A percentile compares a stretch with the other conserved stretches of the same genome.
These are phyloP conservation scores for Aspergillus latus DNA, from an alignment of 2,329 filamentous ascomycete species.

Conservation along the genomic window DNA sequence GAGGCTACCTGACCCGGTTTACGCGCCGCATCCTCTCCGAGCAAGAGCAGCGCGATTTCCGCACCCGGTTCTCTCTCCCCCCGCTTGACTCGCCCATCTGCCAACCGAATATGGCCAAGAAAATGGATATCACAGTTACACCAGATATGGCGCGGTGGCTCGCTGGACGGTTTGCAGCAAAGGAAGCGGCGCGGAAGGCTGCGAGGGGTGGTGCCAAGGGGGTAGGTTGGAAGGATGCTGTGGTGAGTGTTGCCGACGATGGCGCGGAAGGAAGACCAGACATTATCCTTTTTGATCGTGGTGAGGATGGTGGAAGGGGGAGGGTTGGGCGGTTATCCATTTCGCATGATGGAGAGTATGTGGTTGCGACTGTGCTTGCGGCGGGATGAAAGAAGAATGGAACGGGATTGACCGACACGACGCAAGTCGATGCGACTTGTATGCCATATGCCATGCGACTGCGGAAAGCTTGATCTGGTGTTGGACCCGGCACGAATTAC, in stretches of 20 bases:
- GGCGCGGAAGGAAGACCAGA: constrained; percentile 33
- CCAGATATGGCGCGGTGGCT: constrained; percentile 45
- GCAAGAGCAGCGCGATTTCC: constrained; percentile 41
- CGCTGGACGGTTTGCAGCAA: constrained; percentile 65
- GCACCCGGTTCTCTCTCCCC: constrained; percentile 30
- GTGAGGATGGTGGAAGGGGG: constrained; percentile 11
- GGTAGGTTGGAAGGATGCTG: constrained; percentile 63
- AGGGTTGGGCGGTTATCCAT: constrained; percentile 71
- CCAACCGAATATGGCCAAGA: not conserved
- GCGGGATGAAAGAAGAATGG: constrained; percentile 25
- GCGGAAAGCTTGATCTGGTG: too few relatives aligned
- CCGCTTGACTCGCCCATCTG: not conserved
- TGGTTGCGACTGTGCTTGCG: constrained; percentile 51
- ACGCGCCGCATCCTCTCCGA: constrained; percentile 43
- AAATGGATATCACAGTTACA: constrained; percentile 11
- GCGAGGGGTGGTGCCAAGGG: constrained; percentile 53
- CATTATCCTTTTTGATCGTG: constrained; percentile 36
- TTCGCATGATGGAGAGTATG: constrained; percentile 83
- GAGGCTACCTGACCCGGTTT: constrained; percentile 41
- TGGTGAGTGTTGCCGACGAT: constrained; percentile 36
- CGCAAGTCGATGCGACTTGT: too few relatives aligned
- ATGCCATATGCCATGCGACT: too few relatives aligned
- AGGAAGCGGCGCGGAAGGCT: constrained; percentile 74
- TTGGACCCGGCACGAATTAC: too few relatives aligned
- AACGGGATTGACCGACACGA: not conserved